Conservation (phyloP, 2,329 filamentous ascomycete species). For the Colletotrichum siamense region DNA sequence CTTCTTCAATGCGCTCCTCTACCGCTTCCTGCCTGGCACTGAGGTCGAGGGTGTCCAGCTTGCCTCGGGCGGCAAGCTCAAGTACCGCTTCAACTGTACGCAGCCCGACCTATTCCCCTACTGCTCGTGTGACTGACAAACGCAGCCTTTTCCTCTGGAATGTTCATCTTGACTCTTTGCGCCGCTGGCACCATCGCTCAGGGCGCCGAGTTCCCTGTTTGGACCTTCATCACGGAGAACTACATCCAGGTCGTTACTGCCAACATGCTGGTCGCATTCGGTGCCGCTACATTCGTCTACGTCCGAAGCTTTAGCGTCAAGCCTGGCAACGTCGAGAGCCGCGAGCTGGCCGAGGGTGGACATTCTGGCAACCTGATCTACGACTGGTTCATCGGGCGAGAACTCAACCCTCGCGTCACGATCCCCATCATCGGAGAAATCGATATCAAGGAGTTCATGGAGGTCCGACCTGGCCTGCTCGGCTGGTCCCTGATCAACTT, state of each 20-base stretch:
- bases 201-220: slow-evolving; percentile 84
- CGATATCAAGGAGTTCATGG: slow-evolving; percentile 89
- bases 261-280: slow-evolving; percentile 78
- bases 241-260: slow-evolving; percentile 85
- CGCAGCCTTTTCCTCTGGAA: slow-evolving; percentile 75
- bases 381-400: slow-evolving; percentile 93
- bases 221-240: slow-evolving; percentile 93
- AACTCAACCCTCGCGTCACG: slow-evolving; percentile 86
- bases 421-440: slow-evolving; percentile 83
- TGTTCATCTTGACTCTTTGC: slow-evolving; percentile 73
- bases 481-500: slow-evolving; percentile 88
- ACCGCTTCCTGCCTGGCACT: slow-evolving; percentile 77
- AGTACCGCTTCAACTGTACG: slow-evolving; percentile 82
- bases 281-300: slow-evolving; percentile 80
- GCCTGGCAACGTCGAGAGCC: slow-evolving; percentile 71
- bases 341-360: slow-evolving; percentile 83
- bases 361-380: slow-evolving; percentile 86
- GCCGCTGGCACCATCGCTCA: slow-evolving; percentile 77
- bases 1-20: slow-evolving; percentile 74
- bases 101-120: background rate
- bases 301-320: slow-evolving; percentile 82
- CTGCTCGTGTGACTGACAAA: background rate
- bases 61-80: slow-evolving; percentile 73
- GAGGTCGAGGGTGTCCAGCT: slow-evolving; percentile 75
- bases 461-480: slow-evolving; percentile 89